phyloP scores from a whole-genome alignment of 2,329 filamentous ascomycete genomes.

The Penicillium sp. region DNA sequence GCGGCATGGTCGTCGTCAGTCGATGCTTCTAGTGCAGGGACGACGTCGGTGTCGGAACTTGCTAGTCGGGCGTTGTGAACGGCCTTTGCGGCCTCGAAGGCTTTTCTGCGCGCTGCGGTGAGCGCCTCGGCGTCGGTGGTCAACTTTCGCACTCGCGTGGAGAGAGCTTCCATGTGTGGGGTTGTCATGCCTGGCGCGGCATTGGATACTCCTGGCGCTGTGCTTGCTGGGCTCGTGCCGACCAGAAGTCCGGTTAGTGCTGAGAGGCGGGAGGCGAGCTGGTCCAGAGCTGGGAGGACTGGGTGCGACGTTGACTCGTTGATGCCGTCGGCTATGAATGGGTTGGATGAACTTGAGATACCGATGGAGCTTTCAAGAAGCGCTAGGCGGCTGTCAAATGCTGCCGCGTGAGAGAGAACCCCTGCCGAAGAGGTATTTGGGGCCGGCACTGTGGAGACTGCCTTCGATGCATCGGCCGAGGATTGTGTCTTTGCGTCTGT shows the following conservation, averaged over 20 bases:
- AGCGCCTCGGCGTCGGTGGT: constrained; percentile 45
- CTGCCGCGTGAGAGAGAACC: constrained; percentile 72
- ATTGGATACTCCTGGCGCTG: constrained; percentile 15
- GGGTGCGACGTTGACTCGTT: constrained; percentile 55
- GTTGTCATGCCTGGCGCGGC: constrained; percentile 32
- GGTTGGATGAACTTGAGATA: constrained; percentile 65
- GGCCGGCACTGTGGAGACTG: constrained; percentile 10
- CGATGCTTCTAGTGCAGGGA: constrained; percentile 24
- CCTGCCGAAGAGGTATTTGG: constrained; percentile 37
- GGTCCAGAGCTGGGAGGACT: constrained; percentile 77
- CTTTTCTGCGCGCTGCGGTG: constrained; percentile 42
- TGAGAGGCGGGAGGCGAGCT: constrained; percentile 75
- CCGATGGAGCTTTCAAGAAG: constrained; percentile 79
- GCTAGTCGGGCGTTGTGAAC: constrained; percentile 38
- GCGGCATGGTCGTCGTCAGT: constrained; percentile 69
- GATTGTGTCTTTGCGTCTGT: constrained; percentile 4
- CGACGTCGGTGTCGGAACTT: constrained; percentile 27
- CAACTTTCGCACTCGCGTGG: constrained; percentile 42
- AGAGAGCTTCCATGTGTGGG: constrained; percentile 43
- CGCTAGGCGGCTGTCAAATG: constrained; percentile 79
- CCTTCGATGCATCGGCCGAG: constrained; percentile 3
- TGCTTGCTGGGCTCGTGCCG: constrained; percentile 31
- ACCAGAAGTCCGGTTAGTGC: constrained; percentile 58
- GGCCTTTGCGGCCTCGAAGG: constrained; percentile 41
- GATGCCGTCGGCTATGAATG: constrained; percentile 48